Conservation (phyloP, 352 stramenopile species). For the Thalassiosira allenii region DNA sequence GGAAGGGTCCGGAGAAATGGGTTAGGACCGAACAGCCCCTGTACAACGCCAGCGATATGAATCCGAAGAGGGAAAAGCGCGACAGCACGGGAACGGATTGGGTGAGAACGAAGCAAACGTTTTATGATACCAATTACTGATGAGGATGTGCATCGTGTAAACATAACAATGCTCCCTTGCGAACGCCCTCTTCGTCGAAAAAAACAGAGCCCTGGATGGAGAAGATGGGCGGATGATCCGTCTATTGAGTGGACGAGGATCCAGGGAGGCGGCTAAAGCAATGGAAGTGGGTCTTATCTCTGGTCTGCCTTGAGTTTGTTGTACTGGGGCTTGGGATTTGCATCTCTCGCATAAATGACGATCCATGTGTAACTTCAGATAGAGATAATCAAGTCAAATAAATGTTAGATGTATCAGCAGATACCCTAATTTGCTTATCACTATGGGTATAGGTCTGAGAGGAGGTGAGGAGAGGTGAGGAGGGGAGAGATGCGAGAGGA, state of each 20-base stretch:
- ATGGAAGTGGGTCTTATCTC: too few species aligned
- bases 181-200: neutral
- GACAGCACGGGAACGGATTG: constrained; percentile 30
- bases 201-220: neutral
- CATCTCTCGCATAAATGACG: too few species aligned
- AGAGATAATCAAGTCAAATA: too few species aligned
- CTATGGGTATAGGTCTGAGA: too few species aligned
- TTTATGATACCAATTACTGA: constrained; percentile 54
- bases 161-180: neutral
- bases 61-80: constrained; percentile 18
- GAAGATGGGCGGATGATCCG: constrained; percentile 6
- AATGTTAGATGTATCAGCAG: too few species aligned
- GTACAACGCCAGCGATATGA: constrained; percentile 12
- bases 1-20: constrained; percentile 22
- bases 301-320: too few species aligned
- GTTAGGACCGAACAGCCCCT: constrained; percentile 25
- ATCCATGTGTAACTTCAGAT: too few species aligned
- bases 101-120: constrained; percentile 47
- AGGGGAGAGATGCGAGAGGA: too few species aligned
- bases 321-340: too few species aligned
- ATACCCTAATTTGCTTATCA: too few species aligned
- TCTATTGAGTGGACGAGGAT: neutral
- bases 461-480: too few species aligned
- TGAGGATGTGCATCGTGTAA: neutral
- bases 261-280: constrained; percentile 6